A percentile compares a stretch with the other conserved stretches of the same genome.
These are phyloP conservation scores for Hevea brasiliensis DNA, from an alignment of 345 rosid species.

Conservation along the genomic window DNA sequence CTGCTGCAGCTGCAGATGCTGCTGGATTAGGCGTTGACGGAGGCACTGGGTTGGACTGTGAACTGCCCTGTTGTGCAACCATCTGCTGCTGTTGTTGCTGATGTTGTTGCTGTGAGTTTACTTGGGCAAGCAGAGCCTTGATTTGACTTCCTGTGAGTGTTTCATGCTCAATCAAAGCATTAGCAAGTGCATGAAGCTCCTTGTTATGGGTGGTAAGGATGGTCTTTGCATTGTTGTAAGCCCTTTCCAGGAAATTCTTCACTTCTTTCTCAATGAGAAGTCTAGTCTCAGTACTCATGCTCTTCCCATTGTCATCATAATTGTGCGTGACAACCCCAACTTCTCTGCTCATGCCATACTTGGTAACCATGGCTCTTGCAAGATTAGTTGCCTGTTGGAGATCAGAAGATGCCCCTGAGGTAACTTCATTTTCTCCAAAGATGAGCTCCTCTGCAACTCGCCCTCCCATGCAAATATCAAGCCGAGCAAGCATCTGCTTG, in stretches of 20 bases:
- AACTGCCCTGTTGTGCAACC: constrained; percentile 43
- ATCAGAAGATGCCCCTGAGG: constrained; percentile 85
- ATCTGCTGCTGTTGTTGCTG: constrained; percentile 53
- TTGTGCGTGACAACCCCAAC: constrained; percentile 77
- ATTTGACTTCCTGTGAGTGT: constrained; percentile 82
- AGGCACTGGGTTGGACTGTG: constrained; percentile 63
- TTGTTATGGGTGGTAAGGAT: constrained; percentile 71
- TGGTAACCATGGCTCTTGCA: constrained; percentile 89
- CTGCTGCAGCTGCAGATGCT: constrained; percentile 66
- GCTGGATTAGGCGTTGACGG: constrained; percentile 76
- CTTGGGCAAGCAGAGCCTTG: constrained; percentile 60
- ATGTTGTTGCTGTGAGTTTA: constrained; percentile 57
- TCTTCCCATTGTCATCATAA: constrained; percentile 84
- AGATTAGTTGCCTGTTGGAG: constrained; percentile 79
- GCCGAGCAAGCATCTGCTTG: constrained; percentile 94
- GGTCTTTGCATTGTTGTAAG: constrained; percentile 79
- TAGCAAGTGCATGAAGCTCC: constrained; percentile 83
- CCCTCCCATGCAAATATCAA: constrained; percentile 96
- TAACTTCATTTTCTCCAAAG: constrained; percentile 85
- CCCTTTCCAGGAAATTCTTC: constrained; percentile 62
- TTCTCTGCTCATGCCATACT: constrained; percentile 85
- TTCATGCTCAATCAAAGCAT: constrained; percentile 77
- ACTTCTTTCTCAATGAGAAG: constrained; percentile 91
- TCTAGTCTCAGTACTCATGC: constrained; percentile 97
- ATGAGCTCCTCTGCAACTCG: constrained; percentile 95